Conservation (phyloP, 2,329 filamentous ascomycete genomes). For the Coniochaeta sp. region DNA sequence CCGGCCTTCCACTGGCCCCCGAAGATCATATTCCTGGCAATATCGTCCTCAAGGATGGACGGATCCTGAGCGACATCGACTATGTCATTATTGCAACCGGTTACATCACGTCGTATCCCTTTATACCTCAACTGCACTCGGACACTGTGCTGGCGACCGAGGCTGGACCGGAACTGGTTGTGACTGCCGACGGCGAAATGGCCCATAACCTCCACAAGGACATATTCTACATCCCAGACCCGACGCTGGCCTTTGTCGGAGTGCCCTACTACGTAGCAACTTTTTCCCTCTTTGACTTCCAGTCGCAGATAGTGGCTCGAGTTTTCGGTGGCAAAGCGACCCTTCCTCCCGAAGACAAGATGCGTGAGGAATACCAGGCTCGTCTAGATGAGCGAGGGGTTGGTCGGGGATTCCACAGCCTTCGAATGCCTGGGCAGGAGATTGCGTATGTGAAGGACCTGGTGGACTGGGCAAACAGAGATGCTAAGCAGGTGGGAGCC, state of each 20-base stretch:
- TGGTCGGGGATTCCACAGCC: constrained; percentile 29
- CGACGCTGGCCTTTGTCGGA: constrained; percentile 55
- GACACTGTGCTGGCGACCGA: constrained; percentile 29
- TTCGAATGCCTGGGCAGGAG: constrained; percentile 16
- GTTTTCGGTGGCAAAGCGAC: constrained; percentile 43
- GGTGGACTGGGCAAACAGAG: constrained; percentile 15
- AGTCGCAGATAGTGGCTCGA: constrained; percentile 53
- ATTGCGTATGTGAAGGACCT: constrained; percentile 15
- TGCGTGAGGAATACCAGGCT: constrained; percentile 24
- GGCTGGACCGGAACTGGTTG: constrained; percentile 45
- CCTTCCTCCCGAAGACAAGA: constrained; percentile 36
- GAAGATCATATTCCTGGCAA: constrained; percentile 37
- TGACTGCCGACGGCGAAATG: constrained; percentile 55
- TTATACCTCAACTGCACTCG: constrained; percentile 42
- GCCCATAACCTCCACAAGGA: constrained; percentile 63
- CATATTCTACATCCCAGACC: constrained; percentile 64
- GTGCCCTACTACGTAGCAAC: constrained; percentile 60
- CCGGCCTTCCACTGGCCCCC: constrained; percentile 4
- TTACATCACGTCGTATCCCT: constrained; percentile 61
- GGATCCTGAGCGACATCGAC: constrained; percentile 47
- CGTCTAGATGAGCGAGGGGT: constrained; percentile 21
- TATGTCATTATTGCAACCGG: constrained; percentile 59
- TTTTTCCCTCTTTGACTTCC: constrained; percentile 64
- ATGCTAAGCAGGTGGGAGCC: constrained; percentile 15
- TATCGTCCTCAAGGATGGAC: constrained; percentile 45